Percentiles rank a stretch among this genome's conserved stretches.
phyloP scores from a whole-genome alignment of 208 protist species.

The Leishmania gerbilli region DNA sequence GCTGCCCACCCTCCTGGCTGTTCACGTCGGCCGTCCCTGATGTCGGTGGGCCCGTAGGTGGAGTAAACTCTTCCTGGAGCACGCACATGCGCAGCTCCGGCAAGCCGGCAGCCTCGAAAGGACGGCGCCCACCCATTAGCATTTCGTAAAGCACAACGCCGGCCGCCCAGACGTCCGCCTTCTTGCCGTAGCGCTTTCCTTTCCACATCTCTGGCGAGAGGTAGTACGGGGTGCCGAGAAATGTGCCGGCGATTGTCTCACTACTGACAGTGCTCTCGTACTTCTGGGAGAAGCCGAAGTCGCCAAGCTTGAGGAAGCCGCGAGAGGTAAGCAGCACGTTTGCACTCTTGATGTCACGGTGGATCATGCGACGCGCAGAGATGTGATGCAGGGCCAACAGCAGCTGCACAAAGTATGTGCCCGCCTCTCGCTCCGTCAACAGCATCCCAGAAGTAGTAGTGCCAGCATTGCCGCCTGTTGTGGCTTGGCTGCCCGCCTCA shows the following conservation, averaged over 20 bases:
- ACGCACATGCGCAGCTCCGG: slow-evolving; percentile 65
- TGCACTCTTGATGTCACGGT: slow-evolving; percentile 91
- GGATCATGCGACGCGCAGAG: slow-evolving; percentile 90
- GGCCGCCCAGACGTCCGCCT: slow-evolving; percentile 87
- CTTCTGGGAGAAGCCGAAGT: slow-evolving; percentile 93
- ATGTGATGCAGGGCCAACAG: slow-evolving; percentile 86
- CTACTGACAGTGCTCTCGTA: slow-evolving; percentile 88
- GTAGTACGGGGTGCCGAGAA: slow-evolving; percentile 93
- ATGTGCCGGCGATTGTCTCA: slow-evolving; percentile 80
- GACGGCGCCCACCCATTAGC: slow-evolving; percentile 72
- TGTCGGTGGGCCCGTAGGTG: slow-evolving; percentile 44
- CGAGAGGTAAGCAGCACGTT: slow-evolving; percentile 88
- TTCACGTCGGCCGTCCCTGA: slow-evolving; percentile 16
- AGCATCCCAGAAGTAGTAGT: slow-evolving; percentile 21
- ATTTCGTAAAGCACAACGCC: slow-evolving; percentile 88
- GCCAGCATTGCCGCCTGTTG: neutral
- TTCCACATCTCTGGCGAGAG: slow-evolving; percentile 91
- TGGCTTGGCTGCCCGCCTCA: neutral
- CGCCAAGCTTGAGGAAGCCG: slow-evolving; percentile 91
- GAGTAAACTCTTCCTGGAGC: slow-evolving; percentile 46
- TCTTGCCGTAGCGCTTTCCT: slow-evolving; percentile 83
- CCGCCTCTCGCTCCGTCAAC: slow-evolving; percentile 72
- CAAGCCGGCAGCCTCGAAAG: slow-evolving; percentile 69
- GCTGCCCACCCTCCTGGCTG: neutral
- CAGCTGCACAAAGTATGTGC: slow-evolving; percentile 82